Base-by-base conservation (phyloP, 2,329 filamentous ascomycete species). In the Sclerotinia sclerotiorum region DNA sequence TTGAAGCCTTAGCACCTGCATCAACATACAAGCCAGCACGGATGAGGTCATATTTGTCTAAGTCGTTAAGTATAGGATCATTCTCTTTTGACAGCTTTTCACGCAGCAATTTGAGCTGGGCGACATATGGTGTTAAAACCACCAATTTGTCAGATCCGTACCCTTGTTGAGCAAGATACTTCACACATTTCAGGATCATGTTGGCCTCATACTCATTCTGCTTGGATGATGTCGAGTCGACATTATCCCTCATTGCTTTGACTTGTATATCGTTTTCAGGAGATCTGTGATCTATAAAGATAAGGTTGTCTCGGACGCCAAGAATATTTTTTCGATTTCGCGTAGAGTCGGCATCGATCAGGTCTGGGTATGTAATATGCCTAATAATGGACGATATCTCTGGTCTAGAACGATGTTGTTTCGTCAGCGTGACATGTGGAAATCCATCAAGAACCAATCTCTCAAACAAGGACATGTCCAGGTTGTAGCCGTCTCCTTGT, bases 111-210 rank as follows among this genome's bases (percentile, higher is more conserved):
- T 79, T 83, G 0, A 93, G 77, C 71, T 93, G 90, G 0, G 89
- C 90, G 0, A 93, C 80, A 72, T 94, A 93, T 0, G 91, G 90
- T 0, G 89, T 91, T 1, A 93, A 76, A 0, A 94, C 80, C 0
- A 92, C 90, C 15, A 93, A 80, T 2, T 90, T 79, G 4, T 87
- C 81, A 0, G 87, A 87, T 5, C 83, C 82, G 73, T 93, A 93
- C 0, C 89, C 89, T 71, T 94, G 90, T 70, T 92, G 90, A 0
- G 81, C 87, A 0, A 94, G 78, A 71, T 92, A 92, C 7, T 82
- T 84, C 1, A 93, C 85, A 62, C 83, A 84, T 70, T 84, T 86
- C 27, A 92, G 75, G 0, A 90, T 83, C 83, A 93, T 89, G 0
- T 86, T 77, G 0, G 82, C 90, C 73, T 93, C 91, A 60, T 87